phyloP scores from a whole-genome alignment of 1,139 yeast species.

The Pichia sp. region DNA sequence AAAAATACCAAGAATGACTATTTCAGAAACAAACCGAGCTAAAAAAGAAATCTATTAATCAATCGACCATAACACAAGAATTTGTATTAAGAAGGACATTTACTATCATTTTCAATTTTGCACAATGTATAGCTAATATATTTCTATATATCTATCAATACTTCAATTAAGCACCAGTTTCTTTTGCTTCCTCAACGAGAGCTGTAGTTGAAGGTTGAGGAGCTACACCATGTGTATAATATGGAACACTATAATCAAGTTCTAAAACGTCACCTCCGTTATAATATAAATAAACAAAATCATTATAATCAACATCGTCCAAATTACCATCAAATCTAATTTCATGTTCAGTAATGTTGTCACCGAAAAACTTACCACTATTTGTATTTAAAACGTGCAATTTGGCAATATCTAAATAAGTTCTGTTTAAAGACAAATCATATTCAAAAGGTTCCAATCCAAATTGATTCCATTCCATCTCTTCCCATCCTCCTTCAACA shows the following conservation, averaged over 20 bases:
- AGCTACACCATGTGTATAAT: not conserved
- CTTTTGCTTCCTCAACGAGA: too few relatives aligned
- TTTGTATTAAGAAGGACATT: too few relatives aligned
- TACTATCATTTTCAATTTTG: too few relatives aligned
- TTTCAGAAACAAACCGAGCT: too few relatives aligned
- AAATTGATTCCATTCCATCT: not conserved
- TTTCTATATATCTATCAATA: too few relatives aligned
- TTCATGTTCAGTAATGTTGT: not conserved
- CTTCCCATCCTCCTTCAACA: not conserved
- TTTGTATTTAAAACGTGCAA: not conserved
- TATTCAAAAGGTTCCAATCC: not conserved
- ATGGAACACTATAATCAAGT: not conserved
- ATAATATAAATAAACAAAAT: slow-evolving; percentile 2
- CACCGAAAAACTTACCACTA: not conserved
- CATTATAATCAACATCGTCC: not conserved
- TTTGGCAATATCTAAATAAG: not conserved
- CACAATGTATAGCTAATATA: too few relatives aligned
- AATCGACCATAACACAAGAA: too few relatives aligned
- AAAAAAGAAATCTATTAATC: too few relatives aligned
- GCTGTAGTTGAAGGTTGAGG: too few relatives aligned
- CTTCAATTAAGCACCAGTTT: too few relatives aligned
- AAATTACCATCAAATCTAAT: not conserved
- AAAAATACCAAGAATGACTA: too few relatives aligned
- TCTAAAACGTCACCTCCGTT: not conserved
- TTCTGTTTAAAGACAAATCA: not conserved